Base-by-base conservation (phyloP, 1,139 yeast species). In the Taiozyma sp. region DNA sequence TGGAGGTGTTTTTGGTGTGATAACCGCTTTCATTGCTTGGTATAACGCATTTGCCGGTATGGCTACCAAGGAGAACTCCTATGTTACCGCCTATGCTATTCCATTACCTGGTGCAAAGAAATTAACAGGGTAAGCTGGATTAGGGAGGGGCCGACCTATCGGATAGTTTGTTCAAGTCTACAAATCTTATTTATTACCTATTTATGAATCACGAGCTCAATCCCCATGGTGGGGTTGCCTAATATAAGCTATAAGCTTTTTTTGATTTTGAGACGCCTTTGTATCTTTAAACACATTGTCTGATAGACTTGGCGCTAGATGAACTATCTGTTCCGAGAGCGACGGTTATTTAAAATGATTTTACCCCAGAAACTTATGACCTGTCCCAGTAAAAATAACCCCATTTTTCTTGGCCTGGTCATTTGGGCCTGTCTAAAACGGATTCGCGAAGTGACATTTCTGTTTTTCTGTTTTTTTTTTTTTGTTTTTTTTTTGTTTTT, bases 11-110 rank as follows among this genome's bases (percentile, higher is more conserved):
- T 69, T 83, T 58, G 90, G 90, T 47, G 69, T 84, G 9, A 69
- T 84, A 44, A 83, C 87, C 43, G 81, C 89, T 2, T 81, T 84
- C 60, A 68, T 77, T 49, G 88, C 89, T 28, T 84, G 89, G 89
- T 84, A 84, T 63, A 84, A 84, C 64, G 91, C 90, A 8, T 84
- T 79, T 57, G 89, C 90, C 8, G 91, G 91, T 81, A 66, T 84
- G 50, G 86, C 87, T 46, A 83, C 78, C 47, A 70, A 71, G 38
- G 83, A 81, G 62, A 84, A 84, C 69, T 74, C 87, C 41, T 84
- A 84, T 65, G 51, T 84, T 45, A 73, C 79, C 32, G 80, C 81
- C 48, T 74, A 71, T 63, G 86, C 83, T 34, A 51, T 80, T 61
- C 72, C 79, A 36, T 73, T 80, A 65, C 84, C 83, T 58, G 63